Evolutionary conservation across 352 stramenopile genomes (phyloP).

Genomic region (Pythium monospermum): DNA sequence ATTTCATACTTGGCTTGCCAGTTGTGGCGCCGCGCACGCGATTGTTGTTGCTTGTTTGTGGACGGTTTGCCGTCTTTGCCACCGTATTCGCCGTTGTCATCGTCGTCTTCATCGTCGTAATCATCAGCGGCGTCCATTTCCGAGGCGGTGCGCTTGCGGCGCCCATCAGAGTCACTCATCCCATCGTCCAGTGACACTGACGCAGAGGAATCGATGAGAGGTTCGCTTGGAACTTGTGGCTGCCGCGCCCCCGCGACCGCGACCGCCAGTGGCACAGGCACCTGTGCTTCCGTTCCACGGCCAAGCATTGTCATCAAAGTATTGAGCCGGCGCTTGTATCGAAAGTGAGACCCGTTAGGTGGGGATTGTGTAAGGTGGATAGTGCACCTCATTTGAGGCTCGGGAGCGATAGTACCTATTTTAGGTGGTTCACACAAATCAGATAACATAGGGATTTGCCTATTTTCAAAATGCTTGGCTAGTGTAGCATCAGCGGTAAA

Average conservation of each 20-base stretch:
- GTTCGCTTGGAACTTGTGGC: slow-evolving; percentile 14
- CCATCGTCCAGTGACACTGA: slow-evolving; percentile 41
- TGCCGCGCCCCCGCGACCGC: background rate
- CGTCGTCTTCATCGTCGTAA: slow-evolving; percentile 42
- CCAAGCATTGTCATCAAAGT: slow-evolving; percentile 9
- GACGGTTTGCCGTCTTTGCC: slow-evolving; percentile 30
- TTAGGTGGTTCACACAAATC: slow-evolving; percentile 3
- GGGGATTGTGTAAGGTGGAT: slow-evolving; percentile 5
- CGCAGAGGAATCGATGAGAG: slow-evolving; percentile 31
- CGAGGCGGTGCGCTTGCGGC: slow-evolving; percentile 29
- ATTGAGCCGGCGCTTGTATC: too few species aligned
- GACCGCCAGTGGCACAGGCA: too few species aligned
- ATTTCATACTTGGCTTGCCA: slow-evolving; percentile 82
- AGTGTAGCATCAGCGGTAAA: too few species aligned
- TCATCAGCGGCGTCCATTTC: slow-evolving; percentile 31
- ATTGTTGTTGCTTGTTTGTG: slow-evolving; percentile 24
- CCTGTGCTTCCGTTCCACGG: slow-evolving; percentile 1
- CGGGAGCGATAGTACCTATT: background rate
- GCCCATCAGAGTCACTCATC: slow-evolving; percentile 18
- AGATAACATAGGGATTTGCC: background rate
- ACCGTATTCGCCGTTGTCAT: slow-evolving; percentile 23
- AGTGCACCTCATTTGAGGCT: slow-evolving; percentile 20
- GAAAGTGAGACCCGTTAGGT: too few species aligned
- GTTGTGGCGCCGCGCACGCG: slow-evolving; percentile 57
- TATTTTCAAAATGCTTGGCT: slow-evolving; percentile 1